Conservation (phyloP, 1,284 basidiomycete genomes). For the Chalciporus piperatoides region DNA sequence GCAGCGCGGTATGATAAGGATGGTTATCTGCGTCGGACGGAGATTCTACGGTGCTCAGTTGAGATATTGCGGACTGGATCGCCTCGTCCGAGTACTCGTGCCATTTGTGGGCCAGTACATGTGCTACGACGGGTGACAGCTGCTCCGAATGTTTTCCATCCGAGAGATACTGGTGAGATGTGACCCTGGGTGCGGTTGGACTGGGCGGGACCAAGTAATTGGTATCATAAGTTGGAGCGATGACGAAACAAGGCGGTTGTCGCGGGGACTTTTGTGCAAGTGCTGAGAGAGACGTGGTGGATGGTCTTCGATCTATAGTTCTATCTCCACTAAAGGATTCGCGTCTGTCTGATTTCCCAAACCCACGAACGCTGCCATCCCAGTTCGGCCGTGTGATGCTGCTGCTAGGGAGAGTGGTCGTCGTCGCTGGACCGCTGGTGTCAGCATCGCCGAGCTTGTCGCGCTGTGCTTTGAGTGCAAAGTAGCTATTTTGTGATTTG, state of each 20-base stretch:
- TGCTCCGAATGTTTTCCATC: constrained; percentile 30
- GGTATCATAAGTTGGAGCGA: constrained; percentile 45
- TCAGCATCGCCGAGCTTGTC: constrained; percentile 40
- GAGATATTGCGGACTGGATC: constrained; percentile 58
- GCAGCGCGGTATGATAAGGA: constrained; percentile 63
- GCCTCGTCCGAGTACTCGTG: constrained; percentile 69
- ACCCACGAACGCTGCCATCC: constrained; percentile 61
- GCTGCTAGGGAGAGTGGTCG: constrained; percentile 2
- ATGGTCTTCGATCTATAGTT: constrained; percentile 20
- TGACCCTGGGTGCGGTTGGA: constrained; percentile 12
- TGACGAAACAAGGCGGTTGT: constrained; percentile 50
- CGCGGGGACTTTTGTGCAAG: constrained; percentile 35
- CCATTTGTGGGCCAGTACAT: constrained; percentile 62
- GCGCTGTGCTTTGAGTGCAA: constrained; percentile 55
- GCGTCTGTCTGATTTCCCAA: constrained; percentile 41
- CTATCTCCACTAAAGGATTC: constrained; percentile 25
- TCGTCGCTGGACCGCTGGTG: constrained; percentile 12
- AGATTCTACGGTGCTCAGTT: constrained; percentile 40
- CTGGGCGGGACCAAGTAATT: constrained; percentile 22
- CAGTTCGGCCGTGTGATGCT: constrained; percentile 39
- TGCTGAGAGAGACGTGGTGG: constrained; percentile 35
- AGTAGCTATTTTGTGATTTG: constrained; percentile 46
- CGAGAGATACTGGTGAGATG: constrained; percentile 19
- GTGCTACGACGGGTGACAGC: constrained; percentile 33
- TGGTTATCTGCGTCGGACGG: constrained; percentile 46